Conservation (phyloP, 192 early-diverging fungal species). For the Mortierella hygrophila region DNA sequence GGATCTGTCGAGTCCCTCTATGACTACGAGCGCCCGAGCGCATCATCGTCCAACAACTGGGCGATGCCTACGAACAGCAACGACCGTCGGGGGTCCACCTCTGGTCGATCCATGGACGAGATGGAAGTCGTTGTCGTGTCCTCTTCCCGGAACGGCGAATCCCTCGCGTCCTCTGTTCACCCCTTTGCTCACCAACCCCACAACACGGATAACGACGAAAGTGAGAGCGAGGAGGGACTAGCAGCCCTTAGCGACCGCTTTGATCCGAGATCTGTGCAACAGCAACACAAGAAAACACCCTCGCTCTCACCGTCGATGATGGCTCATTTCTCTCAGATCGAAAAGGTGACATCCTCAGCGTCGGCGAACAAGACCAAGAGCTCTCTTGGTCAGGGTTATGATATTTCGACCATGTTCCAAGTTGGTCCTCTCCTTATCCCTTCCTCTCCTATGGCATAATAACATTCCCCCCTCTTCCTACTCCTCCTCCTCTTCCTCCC, state of each 20-base stretch:
- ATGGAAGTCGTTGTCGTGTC: constrained; percentile 24
- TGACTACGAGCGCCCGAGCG: neutral
- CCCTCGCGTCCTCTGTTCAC: neutral
- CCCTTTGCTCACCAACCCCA: neutral
- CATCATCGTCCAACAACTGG: neutral
- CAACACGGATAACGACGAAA: neutral
- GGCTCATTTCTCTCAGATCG: neutral
- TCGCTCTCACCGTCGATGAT: neutral
- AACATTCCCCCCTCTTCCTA: neutral
- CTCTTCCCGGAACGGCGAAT: neutral
- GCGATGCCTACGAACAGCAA: neutral
- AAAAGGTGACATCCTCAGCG: neutral
- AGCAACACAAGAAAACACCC: neutral
- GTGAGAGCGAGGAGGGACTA: neutral
- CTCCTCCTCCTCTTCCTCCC: no score
- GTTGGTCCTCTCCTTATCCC: constrained; percentile 7
- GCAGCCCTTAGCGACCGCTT: neutral
- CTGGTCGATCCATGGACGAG: constrained; percentile 21
- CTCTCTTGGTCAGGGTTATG: constrained; percentile 33
- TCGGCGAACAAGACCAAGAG: neutral
- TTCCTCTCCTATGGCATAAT: neutral
- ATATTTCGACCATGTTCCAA: constrained; percentile 49
- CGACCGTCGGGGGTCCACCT: neutral
- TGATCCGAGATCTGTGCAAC: neutral
- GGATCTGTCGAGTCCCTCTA: neutral